Percentiles rank a stretch among this genome's conserved stretches.
Evolutionary conservation across 108 stramenopile genomes (phyloP).

Genomic region (Cyclotella baltica): DNA sequence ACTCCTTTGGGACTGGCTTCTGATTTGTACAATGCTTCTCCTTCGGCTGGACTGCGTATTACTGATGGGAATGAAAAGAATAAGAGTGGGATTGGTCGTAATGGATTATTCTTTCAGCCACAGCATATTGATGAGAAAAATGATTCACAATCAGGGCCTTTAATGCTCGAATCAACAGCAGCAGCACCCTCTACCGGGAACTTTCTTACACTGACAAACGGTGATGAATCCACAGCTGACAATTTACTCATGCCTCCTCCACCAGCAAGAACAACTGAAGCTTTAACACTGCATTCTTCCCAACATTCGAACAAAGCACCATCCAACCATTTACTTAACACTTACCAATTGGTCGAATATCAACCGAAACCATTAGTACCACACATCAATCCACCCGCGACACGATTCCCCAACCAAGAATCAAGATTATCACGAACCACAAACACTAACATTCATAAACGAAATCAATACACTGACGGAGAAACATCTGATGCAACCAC

Average conservation of each 20-base stretch:
- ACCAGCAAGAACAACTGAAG: conserved; percentile 20
- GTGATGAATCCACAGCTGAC: conserved; percentile 18
- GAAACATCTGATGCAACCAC: conserved; percentile 66
- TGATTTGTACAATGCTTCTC: conserved; percentile 42
- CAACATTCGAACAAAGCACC: background rate
- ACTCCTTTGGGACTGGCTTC: conserved; percentile 56
- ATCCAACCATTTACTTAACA: background rate
- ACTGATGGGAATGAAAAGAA: conserved; percentile 22
- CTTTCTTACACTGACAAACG: conserved; percentile 33
- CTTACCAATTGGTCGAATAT: conserved; percentile 66
- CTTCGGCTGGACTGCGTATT: conserved; percentile 44
- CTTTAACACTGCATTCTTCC: conserved; percentile 21
- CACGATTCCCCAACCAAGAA: conserved; percentile 69
- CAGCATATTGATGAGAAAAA: conserved; percentile 25
- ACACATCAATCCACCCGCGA: conserved; percentile 71
- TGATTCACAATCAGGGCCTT: background rate
- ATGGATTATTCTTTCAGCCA: conserved; percentile 53
- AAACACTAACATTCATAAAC: background rate
- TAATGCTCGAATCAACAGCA: conserved; percentile 14
- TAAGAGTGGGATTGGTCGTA: conserved; percentile 29
- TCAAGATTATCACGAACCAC: conserved; percentile 33
- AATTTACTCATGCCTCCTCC: conserved; percentile 38
- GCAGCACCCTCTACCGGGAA: conserved; percentile 27
- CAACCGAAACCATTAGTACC: conserved; percentile 63
- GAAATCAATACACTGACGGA: background rate